A percentile compares a stretch with the other conserved stretches of the same genome.
phyloP scores from a whole-genome alignment of 164 flowering plant genomes.

The Warburgia ugandensis region DNA sequence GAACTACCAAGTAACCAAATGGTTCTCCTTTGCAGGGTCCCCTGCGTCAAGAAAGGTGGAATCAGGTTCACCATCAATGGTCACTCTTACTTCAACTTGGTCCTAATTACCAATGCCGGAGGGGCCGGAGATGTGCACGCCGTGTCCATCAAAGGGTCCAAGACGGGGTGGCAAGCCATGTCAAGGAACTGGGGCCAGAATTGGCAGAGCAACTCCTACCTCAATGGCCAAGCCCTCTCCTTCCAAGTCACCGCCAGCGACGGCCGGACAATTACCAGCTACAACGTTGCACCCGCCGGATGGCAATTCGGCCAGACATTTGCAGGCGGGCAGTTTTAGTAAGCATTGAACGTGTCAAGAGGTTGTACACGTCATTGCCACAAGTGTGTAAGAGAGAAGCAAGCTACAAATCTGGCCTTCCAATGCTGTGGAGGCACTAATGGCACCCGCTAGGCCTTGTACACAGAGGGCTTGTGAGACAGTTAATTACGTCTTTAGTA shows the following conservation, averaged over 20 bases:
- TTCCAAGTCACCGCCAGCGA: constrained; percentile 72
- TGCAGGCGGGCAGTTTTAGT: constrained; percentile 43
- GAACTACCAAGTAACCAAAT: too few relatives aligned
- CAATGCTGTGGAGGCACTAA: too few relatives aligned
- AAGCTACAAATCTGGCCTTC: too few relatives aligned
- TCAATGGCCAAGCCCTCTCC: constrained; percentile 64
- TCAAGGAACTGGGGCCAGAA: constrained; percentile 91
- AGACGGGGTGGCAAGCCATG: constrained; percentile 64
- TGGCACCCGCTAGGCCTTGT: too few relatives aligned
- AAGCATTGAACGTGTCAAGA: too few relatives aligned
- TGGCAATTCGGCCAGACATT: constrained; percentile 86
- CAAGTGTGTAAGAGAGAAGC: too few relatives aligned
- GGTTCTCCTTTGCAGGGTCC: constrained; percentile 55
- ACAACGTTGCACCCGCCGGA: constrained; percentile 47
- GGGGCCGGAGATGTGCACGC: constrained; percentile 72
- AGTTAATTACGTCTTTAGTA: too few relatives aligned
- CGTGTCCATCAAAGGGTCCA: constrained; percentile 62
- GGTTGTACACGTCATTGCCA: too few relatives aligned
- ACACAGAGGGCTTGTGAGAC: too few relatives aligned
- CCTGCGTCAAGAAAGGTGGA: constrained; percentile 70
- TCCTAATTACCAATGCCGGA: constrained; percentile 71
- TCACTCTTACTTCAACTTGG: constrained; percentile 71
- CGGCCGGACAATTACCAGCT: constrained; percentile 38
- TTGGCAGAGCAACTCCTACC: constrained; percentile 67
- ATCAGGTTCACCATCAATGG: constrained; percentile 73